phyloP scores from a whole-genome alignment of 2,329 filamentous ascomycete genomes.

The Ceratocystis eucalypticola region DNA sequence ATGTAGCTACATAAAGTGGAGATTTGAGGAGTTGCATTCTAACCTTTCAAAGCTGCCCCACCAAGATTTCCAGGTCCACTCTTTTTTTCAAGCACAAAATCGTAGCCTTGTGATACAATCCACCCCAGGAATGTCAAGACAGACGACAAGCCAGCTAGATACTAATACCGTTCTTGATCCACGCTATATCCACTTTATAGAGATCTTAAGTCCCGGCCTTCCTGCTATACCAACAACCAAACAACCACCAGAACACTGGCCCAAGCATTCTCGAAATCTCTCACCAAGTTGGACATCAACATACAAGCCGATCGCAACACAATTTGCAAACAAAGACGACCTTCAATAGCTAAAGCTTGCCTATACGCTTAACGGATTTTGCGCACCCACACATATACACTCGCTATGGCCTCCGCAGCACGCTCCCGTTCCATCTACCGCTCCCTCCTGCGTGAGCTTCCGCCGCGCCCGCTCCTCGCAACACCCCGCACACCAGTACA shows the following conservation, averaged over 20 bases:
- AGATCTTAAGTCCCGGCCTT: too few species aligned
- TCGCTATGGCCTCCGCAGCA: constrained; percentile 29
- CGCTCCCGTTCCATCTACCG: constrained; percentile 70
- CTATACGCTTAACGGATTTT: too few species aligned
- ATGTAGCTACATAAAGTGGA: not conserved
- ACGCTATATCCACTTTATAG: too few species aligned
- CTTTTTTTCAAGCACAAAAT: not conserved
- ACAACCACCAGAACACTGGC: too few species aligned
- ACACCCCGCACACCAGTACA: constrained; percentile 54
- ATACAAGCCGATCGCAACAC: too few species aligned
- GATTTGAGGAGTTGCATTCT: constrained; percentile 5
- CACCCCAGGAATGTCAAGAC: not conserved
- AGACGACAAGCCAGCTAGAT: not conserved
- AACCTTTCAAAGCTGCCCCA: not conserved
- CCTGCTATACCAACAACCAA: too few species aligned
- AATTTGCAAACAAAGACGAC: too few species aligned
- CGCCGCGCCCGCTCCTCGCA: constrained; percentile 48
- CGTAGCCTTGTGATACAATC: not conserved
- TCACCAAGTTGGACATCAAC: too few species aligned
- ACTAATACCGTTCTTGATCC: not conserved
- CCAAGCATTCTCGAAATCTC: too few species aligned
- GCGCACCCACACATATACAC: not conserved
- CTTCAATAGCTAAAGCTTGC: too few species aligned
- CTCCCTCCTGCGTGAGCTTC: constrained; percentile 76
- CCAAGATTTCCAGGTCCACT: not conserved